A percentile compares a stretch with the other conserved stretches of the same genome.
Evolutionary conservation across 768 basidiomycete genomes (phyloP).

Genomic region (Collybia nuda): DNA sequence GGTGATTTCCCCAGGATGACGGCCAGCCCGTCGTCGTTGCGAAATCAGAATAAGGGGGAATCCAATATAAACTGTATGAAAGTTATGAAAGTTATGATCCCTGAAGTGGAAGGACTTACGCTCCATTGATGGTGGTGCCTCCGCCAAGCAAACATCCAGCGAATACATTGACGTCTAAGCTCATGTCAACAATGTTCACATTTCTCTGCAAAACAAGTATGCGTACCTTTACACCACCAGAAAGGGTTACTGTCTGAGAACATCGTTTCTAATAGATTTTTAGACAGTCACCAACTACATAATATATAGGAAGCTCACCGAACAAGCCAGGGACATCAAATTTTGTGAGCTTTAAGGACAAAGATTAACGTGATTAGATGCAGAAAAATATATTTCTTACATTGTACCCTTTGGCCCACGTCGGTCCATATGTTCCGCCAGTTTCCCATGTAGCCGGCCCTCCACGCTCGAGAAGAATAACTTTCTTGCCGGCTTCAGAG

Average conservation of each 20-base stretch:
- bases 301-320: conserved; percentile 18
- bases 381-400: conserved; percentile 23
- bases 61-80: conserved; percentile 47
- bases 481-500: conserved; percentile 62
- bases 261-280: conserved; percentile 45
- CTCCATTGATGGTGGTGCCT: conserved; percentile 64
- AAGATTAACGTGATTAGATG: not conserved
- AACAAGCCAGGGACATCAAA: conserved; percentile 67
- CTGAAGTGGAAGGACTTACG: conserved; percentile 32
- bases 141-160: conserved; percentile 67
- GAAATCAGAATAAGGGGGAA: conserved; percentile 52
- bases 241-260: conserved; percentile 55
- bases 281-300: not conserved
- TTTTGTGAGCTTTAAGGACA: conserved; percentile 48
- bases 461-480: conserved; percentile 61
- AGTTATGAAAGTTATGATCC: not conserved
- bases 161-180: conserved; percentile 55
- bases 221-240: conserved; percentile 64
- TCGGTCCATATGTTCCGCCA: conserved; percentile 55
- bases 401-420: conserved; percentile 47
- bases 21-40: conserved; percentile 53
- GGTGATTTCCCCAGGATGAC: conserved; percentile 49
- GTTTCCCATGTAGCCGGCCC: conserved; percentile 60
- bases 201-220: too few species aligned
- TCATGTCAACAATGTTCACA: not conserved